Conservation (phyloP, 257 asterid species). For the Ilex aquifolium region DNA sequence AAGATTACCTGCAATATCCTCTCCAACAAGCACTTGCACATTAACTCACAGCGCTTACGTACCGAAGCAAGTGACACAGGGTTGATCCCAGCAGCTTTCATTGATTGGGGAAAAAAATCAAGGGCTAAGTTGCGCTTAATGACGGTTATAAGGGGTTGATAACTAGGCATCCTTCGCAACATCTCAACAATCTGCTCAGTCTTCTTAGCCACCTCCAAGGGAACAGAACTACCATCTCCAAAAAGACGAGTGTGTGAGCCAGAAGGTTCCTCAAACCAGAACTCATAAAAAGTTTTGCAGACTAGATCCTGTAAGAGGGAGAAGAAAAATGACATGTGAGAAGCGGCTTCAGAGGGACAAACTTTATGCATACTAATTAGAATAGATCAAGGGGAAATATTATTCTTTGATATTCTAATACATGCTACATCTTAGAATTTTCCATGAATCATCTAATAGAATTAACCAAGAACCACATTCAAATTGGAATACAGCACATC, state of each 20-base stretch:
- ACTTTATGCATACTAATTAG: neutral
- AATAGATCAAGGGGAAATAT: too few relatives aligned
- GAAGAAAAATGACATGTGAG: constrained; percentile 14
- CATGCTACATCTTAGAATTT: too few relatives aligned
- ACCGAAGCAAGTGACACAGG: constrained; percentile 91
- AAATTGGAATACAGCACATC: too few relatives aligned
- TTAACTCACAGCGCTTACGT: constrained; percentile 91
- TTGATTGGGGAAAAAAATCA: constrained; percentile 94
- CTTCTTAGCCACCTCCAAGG: constrained; percentile 85
- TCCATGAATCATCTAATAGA: too few relatives aligned
- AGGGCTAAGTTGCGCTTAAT: constrained; percentile 79
- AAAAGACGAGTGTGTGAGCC: constrained; percentile 46
- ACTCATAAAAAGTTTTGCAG: constrained; percentile 97
- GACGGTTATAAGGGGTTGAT: constrained; percentile 74
- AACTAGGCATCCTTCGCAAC: constrained; percentile 72
- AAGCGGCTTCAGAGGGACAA: constrained; percentile 2
- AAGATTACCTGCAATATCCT: constrained; percentile 75
- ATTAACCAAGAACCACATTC: too few relatives aligned
- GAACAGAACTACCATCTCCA: constrained; percentile 90
- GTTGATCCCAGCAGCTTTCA: constrained; percentile 93
- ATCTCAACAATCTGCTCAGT: constrained; percentile 92
- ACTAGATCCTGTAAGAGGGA: constrained; percentile 68
- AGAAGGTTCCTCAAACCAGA: constrained; percentile 97
- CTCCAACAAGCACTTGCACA: constrained; percentile 97
- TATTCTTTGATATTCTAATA: too few relatives aligned